A percentile compares a stretch with the other conserved stretches of the same genome.
Evolutionary conservation across 1,284 basidiomycete species (phyloP).

Genomic region (Leccinum glutinopallens): DNA sequence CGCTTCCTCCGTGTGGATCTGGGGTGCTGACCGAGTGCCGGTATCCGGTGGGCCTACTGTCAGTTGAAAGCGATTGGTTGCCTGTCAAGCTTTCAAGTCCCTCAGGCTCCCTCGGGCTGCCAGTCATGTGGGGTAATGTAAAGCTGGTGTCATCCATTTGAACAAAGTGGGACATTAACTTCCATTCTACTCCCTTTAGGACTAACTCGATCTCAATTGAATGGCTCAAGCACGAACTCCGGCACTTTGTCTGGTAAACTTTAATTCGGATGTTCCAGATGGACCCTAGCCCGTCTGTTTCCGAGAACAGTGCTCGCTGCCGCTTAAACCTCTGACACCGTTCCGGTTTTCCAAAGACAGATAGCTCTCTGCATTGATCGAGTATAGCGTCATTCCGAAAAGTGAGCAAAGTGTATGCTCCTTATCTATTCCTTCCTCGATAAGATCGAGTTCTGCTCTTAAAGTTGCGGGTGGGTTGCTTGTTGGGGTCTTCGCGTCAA

Average conservation of each 20-base stretch:
- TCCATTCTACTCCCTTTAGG: slow-evolving; percentile 14
- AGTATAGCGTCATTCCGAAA: slow-evolving; percentile 14
- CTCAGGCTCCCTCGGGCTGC: background rate
- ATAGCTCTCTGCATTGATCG: background rate
- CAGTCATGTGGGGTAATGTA: slow-evolving; percentile 3
- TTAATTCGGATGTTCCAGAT: background rate
- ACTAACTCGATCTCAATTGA: slow-evolving; percentile 7
- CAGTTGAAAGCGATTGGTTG: slow-evolving; percentile 7
- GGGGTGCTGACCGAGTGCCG: slow-evolving; percentile 2
- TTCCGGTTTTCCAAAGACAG: background rate
- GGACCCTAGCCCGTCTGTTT: background rate
- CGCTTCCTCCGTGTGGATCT: slow-evolving; percentile 7
- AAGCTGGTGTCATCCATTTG: slow-evolving; percentile 1
- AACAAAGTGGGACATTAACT: slow-evolving; percentile 6
- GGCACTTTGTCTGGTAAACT: background rate
- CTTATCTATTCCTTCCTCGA: background rate
- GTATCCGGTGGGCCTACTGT: background rate
- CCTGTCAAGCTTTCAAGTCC: background rate
- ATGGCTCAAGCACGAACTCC: slow-evolving; percentile 1
- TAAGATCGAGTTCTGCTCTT: slow-evolving; percentile 9
- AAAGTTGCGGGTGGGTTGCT: slow-evolving; percentile 8
- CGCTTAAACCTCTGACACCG: background rate
- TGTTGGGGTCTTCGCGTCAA: slow-evolving; percentile 14
- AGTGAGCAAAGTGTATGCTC: slow-evolving; percentile 1
- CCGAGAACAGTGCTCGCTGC: background rate